A percentile compares a stretch with the other conserved stretches of the same genome.
Conservation (phyloP, 768 basidiomycete species). For the Mrakia hoshinonis region DNA sequence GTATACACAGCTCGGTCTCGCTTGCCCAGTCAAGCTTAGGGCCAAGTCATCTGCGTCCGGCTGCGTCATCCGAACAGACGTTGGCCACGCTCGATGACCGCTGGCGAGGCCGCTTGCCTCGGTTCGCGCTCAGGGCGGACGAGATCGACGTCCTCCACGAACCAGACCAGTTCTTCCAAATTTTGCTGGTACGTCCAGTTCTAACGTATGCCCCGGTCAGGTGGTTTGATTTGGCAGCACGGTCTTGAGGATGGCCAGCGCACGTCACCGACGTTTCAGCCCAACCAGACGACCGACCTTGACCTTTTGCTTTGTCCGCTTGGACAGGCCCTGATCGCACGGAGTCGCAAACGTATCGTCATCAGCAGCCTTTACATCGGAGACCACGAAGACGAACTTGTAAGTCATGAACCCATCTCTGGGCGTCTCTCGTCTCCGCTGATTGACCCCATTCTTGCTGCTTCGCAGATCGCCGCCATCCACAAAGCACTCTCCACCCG, state of each 20-base stretch:
- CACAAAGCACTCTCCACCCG: conserved; percentile 53
- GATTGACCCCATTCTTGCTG: background rate
- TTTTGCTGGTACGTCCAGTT: conserved; percentile 41
- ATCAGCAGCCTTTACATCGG: conserved; percentile 79
- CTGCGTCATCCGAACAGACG: background rate
- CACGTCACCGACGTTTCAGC: background rate
- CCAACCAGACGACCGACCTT: background rate
- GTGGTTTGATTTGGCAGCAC: background rate
- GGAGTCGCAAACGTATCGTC: conserved; percentile 72
- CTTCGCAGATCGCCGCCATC: conserved; percentile 61
- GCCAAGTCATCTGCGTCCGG: too few relatives aligned
- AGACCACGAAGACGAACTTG: conserved; percentile 65
- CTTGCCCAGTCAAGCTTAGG: too few relatives aligned
- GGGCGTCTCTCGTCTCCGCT: background rate
- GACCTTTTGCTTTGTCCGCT: background rate
- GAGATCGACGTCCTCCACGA: conserved; percentile 51
- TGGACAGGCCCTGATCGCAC: conserved; percentile 60
- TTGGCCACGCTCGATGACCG: background rate
- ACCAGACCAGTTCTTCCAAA: conserved; percentile 54
- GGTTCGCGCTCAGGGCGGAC: conserved; percentile 40
- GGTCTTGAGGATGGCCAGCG: conserved; percentile 38
- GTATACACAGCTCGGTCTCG: too few relatives aligned
- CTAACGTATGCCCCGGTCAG: background rate
- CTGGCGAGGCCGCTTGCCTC: conserved; percentile 32
- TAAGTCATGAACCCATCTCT: conserved; percentile 42